Base-by-base conservation (phyloP, 257 asterid genomes). In the Pogostemon cablin region DNA sequence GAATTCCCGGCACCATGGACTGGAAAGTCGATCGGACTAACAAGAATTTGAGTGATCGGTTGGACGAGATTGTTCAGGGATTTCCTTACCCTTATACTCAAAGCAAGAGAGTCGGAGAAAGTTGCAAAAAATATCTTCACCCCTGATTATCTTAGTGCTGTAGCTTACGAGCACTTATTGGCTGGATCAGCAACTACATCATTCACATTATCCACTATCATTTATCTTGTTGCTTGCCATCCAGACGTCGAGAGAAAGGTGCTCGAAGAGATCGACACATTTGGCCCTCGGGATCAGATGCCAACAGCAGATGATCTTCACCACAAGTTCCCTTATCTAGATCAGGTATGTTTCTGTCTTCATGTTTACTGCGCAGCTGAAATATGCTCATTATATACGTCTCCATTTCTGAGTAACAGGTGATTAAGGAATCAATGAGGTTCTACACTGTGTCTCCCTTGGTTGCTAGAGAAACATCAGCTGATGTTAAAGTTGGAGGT, bases 141-240 rank as follows among this genome's bases (percentile, higher is more conserved):
- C 3, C 64, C 87, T 3, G 99, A 95, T 71, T 85, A 88, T 55
- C 70, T 91, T 17, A 89, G 93, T 67, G 99, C 99, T n/a, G 96
- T 83, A 12, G 79, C 96, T 65, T 95, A 95, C 49, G 99, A 95
- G 77, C 99, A 95, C 67, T 80, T 95, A 65, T 59, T 95, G 69
- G 99, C 99, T 48, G 98, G 99, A 46, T 95, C 99, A 5, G 86
- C 97, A 6, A 91, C 99, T 0, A 95, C 97, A 0, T 95, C 99
- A 0, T 95, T 95, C 71, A 89, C 99, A 11, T 77, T 95, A 53
- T 91, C 99, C 10, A 73, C 83, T 17, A 77, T 85, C 54, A 72
- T 95, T 71, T 95, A 91, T 74, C 81, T 95, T 9, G 90, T 95
- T 25, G 76, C 99, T 35, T 77, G 82, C 38, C 92, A 91, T 79